phyloP scores from a whole-genome alignment of 2,329 filamentous ascomycete species.

The Calonectria fujianensis region DNA sequence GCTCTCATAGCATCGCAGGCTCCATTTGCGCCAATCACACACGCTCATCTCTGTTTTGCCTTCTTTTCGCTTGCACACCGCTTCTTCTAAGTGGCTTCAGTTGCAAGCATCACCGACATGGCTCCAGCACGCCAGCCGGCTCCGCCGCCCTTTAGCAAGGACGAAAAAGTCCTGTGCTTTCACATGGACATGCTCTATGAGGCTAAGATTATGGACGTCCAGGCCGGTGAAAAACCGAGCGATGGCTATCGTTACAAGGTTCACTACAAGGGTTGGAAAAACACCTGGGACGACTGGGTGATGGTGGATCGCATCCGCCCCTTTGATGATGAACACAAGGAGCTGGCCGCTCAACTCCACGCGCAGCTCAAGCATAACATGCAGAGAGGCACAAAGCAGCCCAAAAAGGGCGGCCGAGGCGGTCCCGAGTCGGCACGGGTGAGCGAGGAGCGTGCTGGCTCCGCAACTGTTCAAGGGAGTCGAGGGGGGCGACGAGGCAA shows the following conservation, averaged over 20 bases:
- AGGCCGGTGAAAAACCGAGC: conserved; percentile 79
- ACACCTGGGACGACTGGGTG: conserved; percentile 99
- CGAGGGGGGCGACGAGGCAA: conserved; percentile 84
- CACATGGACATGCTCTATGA: conserved; percentile 98
- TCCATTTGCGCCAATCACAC: conserved; percentile 37
- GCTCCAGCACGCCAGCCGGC: conserved; percentile 65
- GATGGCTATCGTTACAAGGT: conserved; percentile 90
- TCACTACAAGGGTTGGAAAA: conserved; percentile 99
- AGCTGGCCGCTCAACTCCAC: conserved; percentile 85
- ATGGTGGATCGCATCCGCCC: conserved; percentile 94
- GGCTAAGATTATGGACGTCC: conserved; percentile 92
- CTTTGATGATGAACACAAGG: conserved; percentile 95
- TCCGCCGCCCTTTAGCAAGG: conserved; percentile 77
- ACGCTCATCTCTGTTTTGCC: conserved; percentile 15
- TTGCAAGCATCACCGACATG: conserved; percentile 57
- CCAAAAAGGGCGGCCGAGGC: conserved; percentile 67
- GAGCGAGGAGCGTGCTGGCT: conserved; percentile 83
- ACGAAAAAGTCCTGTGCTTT: conserved; percentile 97
- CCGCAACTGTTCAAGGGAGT: conserved; percentile 75
- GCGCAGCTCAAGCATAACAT: conserved; percentile 79
- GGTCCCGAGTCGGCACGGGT: conserved; percentile 75
- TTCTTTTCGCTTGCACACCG: conserved; percentile 39
- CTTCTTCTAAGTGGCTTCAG: conserved; percentile 41
- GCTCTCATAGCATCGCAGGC: conserved; percentile 30
- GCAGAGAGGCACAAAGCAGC: conserved; percentile 71